Conservation (phyloP, 371 early-diverging fungal genomes). For the Choanephora cucurbitarum region DNA sequence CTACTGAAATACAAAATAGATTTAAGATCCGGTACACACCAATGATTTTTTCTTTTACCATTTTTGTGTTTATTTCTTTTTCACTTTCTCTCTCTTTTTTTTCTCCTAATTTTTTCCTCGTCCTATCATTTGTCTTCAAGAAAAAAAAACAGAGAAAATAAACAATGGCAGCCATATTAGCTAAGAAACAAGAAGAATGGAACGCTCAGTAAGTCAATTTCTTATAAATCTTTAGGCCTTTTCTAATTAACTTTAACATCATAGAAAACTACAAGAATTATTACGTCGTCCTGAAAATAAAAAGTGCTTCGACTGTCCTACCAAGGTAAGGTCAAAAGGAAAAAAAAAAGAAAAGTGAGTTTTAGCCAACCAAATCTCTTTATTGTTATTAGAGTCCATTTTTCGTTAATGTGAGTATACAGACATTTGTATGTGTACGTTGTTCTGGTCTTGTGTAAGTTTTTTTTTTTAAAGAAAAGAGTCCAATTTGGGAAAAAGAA, state of each 20-base stretch:
- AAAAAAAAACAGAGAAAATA: too few relatives aligned
- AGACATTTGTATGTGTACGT: slow-evolving; percentile 63
- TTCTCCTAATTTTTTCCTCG: neutral
- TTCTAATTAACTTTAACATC: too few relatives aligned
- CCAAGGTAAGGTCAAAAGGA: slow-evolving; percentile 43
- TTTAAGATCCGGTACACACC: too few relatives aligned
- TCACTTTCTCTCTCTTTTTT: neutral
- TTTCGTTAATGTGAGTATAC: slow-evolving; percentile 62
- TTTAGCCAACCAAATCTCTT: too few relatives aligned
- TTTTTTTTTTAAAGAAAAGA: neutral
- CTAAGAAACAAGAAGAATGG: slow-evolving; percentile 23
- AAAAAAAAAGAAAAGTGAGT: slow-evolving; percentile 8
- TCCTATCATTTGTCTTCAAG: slow-evolving; percentile 1
- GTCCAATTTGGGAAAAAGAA: too few relatives aligned
- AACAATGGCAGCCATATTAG: slow-evolving; percentile 11
- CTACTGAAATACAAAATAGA: too few relatives aligned
- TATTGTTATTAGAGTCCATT: slow-evolving; percentile 62
- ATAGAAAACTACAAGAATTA: slow-evolving; percentile 40
- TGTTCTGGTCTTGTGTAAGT: slow-evolving; percentile 72
- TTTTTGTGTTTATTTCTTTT: too few relatives aligned
- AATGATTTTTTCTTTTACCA: too few relatives aligned
- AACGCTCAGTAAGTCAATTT: slow-evolving; percentile 12
- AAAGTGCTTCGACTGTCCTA: slow-evolving; percentile 68
- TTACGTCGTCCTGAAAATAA: slow-evolving; percentile 57
- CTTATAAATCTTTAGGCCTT: too few relatives aligned